Base-by-base conservation (phyloP, 2,329 filamentous ascomycete genomes). In the Boeremia exigua region DNA sequence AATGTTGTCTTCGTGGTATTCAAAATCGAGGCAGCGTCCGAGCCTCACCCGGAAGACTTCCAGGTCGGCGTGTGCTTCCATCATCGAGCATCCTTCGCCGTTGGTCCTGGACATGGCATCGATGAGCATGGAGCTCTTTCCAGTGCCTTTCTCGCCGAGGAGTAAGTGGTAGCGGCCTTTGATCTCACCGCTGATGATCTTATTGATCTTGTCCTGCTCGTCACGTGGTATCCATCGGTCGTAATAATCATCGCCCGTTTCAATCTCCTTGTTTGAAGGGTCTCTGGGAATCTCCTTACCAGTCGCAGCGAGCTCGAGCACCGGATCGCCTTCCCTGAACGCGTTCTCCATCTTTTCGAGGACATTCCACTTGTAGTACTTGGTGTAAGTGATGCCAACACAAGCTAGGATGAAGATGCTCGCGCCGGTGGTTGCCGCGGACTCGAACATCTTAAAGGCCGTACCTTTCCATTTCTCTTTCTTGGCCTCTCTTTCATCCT, bases 1-100 rank as follows among this genome's bases (percentile, higher is more conserved):
- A 59, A 99, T 97, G 70, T 96, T 97, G 79, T 99, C 95, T 78
- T 98, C 95, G 71, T 98, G 92, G 68, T 90, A 99, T 72, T 99
- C 95, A 73, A 93, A 99, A 74, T 99, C 93, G 36, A 99, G 82
- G 2, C 93, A 92, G 73, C 96, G 97, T 25, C 95, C 95, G 3
- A 99, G 84, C 4, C 95, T 86, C 38, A 97, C 89, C 15, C 95
- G 89, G 74, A 99, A 96, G 56, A 99, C 96, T 70, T 99, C 95
- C 1, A 93, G 84, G 74, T 99, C 93, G 5, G 92, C 89, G 75
- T 99, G 95, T 1, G 94, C 93, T 77, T 99, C 95, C 69, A 98
- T 91, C 91, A 99, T 96, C 63, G 93, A 89, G 39, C 94, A 88
- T 19, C 91, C 91, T 58, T 95, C 89, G 4, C 92, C 95, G 59